phyloP scores from a whole-genome alignment of 768 basidiomycete species.

The Tremella fuciformis region DNA sequence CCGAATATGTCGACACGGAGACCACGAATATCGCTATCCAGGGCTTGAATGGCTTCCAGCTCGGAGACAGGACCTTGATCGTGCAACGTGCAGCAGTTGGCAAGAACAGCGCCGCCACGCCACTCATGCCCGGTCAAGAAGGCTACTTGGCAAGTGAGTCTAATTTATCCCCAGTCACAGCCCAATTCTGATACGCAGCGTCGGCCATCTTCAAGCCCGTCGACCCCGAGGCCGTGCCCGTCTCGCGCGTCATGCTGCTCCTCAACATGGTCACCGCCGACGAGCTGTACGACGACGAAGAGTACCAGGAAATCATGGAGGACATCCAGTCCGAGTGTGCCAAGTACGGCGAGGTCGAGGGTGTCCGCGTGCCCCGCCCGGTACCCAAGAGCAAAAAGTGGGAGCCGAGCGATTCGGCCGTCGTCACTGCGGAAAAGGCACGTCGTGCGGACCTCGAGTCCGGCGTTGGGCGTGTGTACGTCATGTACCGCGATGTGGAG shows the following conservation, averaged over 20 bases:
- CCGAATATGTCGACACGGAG: constrained; percentile 85
- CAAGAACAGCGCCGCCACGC: constrained; percentile 25
- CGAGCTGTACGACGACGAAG: constrained; percentile 81
- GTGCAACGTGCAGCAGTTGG: constrained; percentile 96
- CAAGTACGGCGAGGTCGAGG: constrained; percentile 48
- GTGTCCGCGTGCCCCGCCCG: constrained; percentile 45
- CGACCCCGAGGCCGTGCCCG: constrained; percentile 58
- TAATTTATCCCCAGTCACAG: constrained; percentile 13
- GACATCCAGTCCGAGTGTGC: constrained; percentile 65
- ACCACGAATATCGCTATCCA: constrained; percentile 95
- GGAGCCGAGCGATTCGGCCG: constrained; percentile 60
- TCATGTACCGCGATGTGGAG: constrained; percentile 68
- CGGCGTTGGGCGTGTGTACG: constrained; percentile 94
- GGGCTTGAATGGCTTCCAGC: constrained; percentile 94
- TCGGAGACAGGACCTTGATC: constrained; percentile 90
- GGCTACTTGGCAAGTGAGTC: constrained; percentile 29
- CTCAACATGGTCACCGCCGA: constrained; percentile 97
- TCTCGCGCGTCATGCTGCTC: constrained; percentile 89
- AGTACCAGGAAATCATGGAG: constrained; percentile 90
- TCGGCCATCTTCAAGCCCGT: constrained; percentile 22
- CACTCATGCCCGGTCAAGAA: constrained; percentile 29
- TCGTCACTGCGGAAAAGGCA: constrained; percentile 62
- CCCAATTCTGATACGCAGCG: not conserved
- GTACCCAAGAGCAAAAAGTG: constrained; percentile 66
- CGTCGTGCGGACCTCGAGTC: constrained; percentile 62